Conservation (phyloP, 345 rosid genomes). For the Euphorbia tirucalli region DNA sequence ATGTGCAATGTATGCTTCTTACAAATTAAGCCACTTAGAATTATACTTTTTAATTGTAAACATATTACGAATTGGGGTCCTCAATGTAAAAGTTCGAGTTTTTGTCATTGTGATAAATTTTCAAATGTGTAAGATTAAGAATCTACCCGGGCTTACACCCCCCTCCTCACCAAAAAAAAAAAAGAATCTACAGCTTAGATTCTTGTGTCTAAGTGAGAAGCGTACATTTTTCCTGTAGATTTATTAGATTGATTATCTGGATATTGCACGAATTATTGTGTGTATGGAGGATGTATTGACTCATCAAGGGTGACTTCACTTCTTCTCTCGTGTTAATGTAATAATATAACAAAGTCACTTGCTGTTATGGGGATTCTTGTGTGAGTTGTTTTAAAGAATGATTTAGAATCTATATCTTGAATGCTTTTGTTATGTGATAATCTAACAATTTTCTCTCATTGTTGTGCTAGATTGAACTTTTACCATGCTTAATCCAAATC, state of each 20-base stretch:
- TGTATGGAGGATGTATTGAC: neutral
- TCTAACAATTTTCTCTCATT: neutral
- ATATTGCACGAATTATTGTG: neutral
- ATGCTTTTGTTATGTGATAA: no score
- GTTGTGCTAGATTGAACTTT: neutral
- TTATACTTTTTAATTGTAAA: no score
- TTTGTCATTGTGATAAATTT: neutral
- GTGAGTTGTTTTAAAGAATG: neutral
- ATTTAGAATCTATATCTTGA: no score
- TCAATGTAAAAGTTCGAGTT: neutral
- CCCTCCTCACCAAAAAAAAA: no score
- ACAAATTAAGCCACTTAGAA: neutral
- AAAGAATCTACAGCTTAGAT: neutral
- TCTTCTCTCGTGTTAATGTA: neutral
- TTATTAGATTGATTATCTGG: neutral
- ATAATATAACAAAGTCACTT: neutral
- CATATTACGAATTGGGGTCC: neutral
- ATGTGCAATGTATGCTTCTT: neutral
- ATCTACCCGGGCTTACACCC: no score
- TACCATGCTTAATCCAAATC: neutral
- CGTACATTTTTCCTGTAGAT: neutral
- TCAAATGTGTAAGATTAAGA: neutral
- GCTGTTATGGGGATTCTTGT: neutral
- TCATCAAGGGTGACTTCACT: neutral
- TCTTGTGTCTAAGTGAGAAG: neutral